These are phyloP conservation scores for Eremochloa ophiuroides DNA, from an alignment of 176 grass and related monocot species.

Conservation along the genomic window DNA sequence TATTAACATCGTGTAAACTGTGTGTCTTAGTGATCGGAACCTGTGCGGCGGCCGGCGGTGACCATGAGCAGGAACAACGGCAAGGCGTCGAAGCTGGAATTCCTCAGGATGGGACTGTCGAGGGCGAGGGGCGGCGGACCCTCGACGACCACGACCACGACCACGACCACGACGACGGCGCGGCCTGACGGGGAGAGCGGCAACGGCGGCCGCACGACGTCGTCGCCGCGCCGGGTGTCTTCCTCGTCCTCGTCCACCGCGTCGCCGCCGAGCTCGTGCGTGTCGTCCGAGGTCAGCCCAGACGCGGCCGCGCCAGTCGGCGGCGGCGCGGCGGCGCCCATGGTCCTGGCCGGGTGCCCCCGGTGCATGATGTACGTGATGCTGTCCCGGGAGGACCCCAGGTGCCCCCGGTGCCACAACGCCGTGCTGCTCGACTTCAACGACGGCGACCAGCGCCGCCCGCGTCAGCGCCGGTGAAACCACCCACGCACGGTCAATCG, in stretches of 20 bases:
- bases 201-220: not conserved
- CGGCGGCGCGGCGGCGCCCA: constrained; percentile 38
- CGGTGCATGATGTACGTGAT: constrained; percentile 98
- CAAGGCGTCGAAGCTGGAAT: constrained; percentile 68
- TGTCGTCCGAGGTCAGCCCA: constrained; percentile 89
- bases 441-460: constrained; percentile 46
- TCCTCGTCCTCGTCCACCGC: constrained; percentile 49
- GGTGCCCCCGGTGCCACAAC: constrained; percentile 88
- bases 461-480: constrained; percentile 35
- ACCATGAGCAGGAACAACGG: constrained; percentile 85
- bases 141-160: constrained; percentile 26
- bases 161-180: constrained; percentile 24
- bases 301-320: constrained; percentile 23
- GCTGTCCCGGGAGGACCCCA: constrained; percentile 82
- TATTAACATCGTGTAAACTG: not conserved
- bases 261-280: constrained; percentile 92
- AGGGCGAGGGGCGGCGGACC: constrained; percentile 43
- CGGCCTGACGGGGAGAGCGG: constrained; percentile 12
- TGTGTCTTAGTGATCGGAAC: constrained; percentile 3
- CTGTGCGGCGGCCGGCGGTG: not conserved
- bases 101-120: constrained; percentile 57
- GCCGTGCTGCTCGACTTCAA: constrained; percentile 91
- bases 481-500: not conserved
- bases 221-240: constrained; percentile 38
- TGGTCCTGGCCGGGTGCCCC: constrained; percentile 85